Evolutionary conservation across 2,329 filamentous ascomycete genomes (phyloP), one percentile per base, ranked within the genome.

Genomic region (Colletotrichum agaves): DNA sequence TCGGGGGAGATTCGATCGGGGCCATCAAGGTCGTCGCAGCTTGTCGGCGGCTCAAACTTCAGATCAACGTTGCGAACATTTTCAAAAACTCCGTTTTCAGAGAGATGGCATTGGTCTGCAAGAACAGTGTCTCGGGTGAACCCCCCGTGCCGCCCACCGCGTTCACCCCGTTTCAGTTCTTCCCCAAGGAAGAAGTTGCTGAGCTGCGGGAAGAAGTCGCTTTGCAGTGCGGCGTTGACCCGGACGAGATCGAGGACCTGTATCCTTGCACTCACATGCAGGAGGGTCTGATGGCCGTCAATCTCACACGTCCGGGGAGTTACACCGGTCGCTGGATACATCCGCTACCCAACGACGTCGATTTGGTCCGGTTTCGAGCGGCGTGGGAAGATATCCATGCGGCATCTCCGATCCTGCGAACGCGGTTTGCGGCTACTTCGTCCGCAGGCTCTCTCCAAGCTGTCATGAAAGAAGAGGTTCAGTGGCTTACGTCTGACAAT

Each of bases 401-500:
- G 10, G 31, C 46, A 3, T 72, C 69, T 11, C 49, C 69, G 1
- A 71, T 69, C n/a, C 17, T 74, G 5, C 69, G 73, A n/a, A 73
- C 72, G 2, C 63, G 73, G 13, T 70, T 74, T 13, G 55, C 73
- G 2, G 63, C 53, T 1, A 67, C 64, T 2, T 41, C 64, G 10
- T 35, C 60, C 10, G 64, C 60, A 0, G 64, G 64, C 3, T 67
- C 58, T 15, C 58, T 96, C 90, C 15, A 96, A 83, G 39, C 90
- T 3, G 52, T 69, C 2, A 21, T 67, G 10, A 35, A 21, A 0
- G 52, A 39, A 23, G 23, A 5, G 4, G 41, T 67, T 3, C 37
- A 46, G 3, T 69, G 67, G 67, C 44, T 41, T 6, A 17, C 23
- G 8, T 50, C 59, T 31, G 6, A 59, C 19, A 6, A 69, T 15